phyloP scores from a whole-genome alignment of 192 early-diverging fungal species.

The Coemansia sp. region DNA sequence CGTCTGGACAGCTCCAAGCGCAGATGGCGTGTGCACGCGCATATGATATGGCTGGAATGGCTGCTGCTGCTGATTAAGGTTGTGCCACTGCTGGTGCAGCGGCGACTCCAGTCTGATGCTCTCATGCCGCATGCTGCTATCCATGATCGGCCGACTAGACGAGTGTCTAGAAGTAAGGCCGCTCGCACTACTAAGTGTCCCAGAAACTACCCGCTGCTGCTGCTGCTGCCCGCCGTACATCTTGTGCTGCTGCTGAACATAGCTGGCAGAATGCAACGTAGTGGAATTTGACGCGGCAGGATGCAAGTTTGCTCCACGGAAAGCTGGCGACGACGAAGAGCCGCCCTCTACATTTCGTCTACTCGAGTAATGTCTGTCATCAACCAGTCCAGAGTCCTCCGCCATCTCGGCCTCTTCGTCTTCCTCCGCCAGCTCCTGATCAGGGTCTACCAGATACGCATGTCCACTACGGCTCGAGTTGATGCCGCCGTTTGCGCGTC shows the following conservation, averaged over 20 bases:
- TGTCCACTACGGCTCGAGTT: slow-evolving; percentile 25
- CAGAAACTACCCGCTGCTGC: background rate
- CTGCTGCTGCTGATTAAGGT: slow-evolving; percentile 5
- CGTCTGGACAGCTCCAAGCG: slow-evolving; percentile 2
- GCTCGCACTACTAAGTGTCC: background rate
- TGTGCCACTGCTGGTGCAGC: slow-evolving; percentile 11
- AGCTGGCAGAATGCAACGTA: slow-evolving; percentile 45
- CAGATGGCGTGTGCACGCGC: slow-evolving; percentile 6
- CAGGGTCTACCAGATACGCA: slow-evolving; percentile 52
- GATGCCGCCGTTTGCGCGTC: slow-evolving; percentile 20
- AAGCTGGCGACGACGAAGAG: background rate
- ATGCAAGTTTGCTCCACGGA: slow-evolving; percentile 35
- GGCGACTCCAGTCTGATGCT: slow-evolving; percentile 2
- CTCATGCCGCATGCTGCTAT: background rate
- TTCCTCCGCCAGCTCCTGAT: slow-evolving; percentile 15
- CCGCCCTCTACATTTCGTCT: slow-evolving; percentile 4
- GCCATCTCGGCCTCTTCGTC: slow-evolving; percentile 11
- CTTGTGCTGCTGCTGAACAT: slow-evolving; percentile 28
- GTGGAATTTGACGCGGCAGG: slow-evolving; percentile 45
- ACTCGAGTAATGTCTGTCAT: background rate
- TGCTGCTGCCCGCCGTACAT: slow-evolving; percentile 9
- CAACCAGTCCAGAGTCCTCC: background rate
- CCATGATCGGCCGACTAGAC: background rate
- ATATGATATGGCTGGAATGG: slow-evolving; percentile 9
- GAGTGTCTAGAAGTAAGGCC: background rate